phyloP scores from a whole-genome alignment of 139 green algal species.

The Dunaliella sp. region DNA sequence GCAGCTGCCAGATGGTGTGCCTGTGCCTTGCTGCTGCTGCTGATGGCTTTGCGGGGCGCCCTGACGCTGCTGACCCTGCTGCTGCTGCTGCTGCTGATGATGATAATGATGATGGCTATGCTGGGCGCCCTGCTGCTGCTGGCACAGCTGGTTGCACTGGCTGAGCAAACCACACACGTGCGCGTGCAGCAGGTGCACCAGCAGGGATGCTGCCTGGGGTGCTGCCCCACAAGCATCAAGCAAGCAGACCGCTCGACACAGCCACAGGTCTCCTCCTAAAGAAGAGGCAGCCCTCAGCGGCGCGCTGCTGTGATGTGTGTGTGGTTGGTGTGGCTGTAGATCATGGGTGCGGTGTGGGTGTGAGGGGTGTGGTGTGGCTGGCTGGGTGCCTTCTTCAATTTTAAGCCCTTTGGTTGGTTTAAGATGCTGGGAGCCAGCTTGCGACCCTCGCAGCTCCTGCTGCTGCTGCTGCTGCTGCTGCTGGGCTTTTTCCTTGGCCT shows the following conservation, averaged over 20 bases:
- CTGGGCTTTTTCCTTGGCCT: too few relatives aligned
- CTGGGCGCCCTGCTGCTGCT: neutral
- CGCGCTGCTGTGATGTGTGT: neutral
- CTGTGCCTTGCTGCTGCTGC: neutral
- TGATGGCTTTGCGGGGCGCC: neutral
- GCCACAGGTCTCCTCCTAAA: neutral
- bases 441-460: neutral
- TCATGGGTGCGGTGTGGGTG: too few relatives aligned
- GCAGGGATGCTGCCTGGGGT: neutral
- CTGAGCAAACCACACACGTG: neutral
- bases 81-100: neutral
- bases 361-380: too few relatives aligned
- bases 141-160: neutral
- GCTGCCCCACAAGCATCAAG: neutral
- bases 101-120: neutral
- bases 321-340: neutral
- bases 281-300: neutral
- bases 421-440: too few relatives aligned
- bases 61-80: neutral
- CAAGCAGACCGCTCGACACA: neutral
- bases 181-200: neutral
- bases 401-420: too few relatives aligned
- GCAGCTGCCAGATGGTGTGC: neutral
- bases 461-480: neutral
- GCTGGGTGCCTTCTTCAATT: too few relatives aligned